phyloP scores from a whole-genome alignment of 768 basidiomycete species.

The Leccinum rimulosum region DNA sequence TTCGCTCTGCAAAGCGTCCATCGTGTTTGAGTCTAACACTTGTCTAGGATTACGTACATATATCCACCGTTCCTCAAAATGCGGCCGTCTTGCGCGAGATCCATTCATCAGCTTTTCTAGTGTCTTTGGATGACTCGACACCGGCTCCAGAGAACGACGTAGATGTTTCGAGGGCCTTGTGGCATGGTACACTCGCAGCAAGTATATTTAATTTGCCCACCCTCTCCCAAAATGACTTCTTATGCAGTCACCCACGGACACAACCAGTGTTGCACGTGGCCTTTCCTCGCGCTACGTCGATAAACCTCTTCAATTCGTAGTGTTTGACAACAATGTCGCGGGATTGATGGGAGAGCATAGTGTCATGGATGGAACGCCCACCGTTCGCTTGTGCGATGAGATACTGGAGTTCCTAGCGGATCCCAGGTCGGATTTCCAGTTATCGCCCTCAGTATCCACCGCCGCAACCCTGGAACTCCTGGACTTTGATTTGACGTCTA shows the following conservation, averaged over 20 bases:
- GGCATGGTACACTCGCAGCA: conserved; percentile 72
- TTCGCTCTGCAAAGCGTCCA: neutral
- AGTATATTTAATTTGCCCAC: conserved; percentile 14
- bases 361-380: conserved; percentile 88
- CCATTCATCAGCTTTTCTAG: conserved; percentile 82
- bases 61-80: conserved; percentile 63
- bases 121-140: conserved; percentile 69
- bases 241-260: conserved; percentile 24
- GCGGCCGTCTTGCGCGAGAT: conserved; percentile 64
- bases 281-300: conserved; percentile 83
- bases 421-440: conserved; percentile 63
- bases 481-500: conserved; percentile 59
- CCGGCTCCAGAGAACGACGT: conserved; percentile 45
- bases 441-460: conserved; percentile 21
- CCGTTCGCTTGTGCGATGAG: conserved; percentile 67
- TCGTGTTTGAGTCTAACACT: neutral
- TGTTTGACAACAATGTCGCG: conserved; percentile 77
- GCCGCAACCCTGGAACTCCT: conserved; percentile 45
- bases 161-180: conserved; percentile 67
- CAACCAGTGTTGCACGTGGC: conserved; percentile 35
- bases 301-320: conserved; percentile 84
- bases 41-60: conserved; percentile 57
- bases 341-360: conserved; percentile 95
- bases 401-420: conserved; percentile 59
- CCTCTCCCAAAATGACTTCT: neutral